Percentiles rank a stretch among this genome's conserved stretches.
Conservation (phyloP, 208 protist genomes). For the Crithidia fasciculata region DNA sequence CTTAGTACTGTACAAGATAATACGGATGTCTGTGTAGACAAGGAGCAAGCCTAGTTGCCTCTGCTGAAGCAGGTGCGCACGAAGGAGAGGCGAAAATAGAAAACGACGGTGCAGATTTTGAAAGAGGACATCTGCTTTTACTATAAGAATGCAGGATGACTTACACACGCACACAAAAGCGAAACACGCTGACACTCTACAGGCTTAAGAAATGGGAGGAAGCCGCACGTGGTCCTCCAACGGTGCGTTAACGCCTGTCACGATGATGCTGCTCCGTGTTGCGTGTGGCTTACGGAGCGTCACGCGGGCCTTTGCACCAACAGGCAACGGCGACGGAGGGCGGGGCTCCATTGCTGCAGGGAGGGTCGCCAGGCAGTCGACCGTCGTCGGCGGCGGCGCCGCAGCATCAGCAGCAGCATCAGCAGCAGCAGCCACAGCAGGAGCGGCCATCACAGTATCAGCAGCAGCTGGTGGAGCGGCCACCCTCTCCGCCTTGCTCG, state of each 20-base stretch:
- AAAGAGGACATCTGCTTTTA: too few relatives aligned
- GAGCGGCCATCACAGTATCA: background rate
- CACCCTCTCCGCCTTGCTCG: background rate
- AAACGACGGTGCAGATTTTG: too few relatives aligned
- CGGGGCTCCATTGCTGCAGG: constrained; percentile 18
- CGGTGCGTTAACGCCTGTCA: constrained; percentile 10
- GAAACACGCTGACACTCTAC: background rate
- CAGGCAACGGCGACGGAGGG: background rate
- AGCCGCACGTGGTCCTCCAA: constrained; percentile 6
- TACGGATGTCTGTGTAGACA: too few relatives aligned
- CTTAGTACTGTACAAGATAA: constrained; percentile 2
- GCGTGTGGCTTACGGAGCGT: constrained; percentile 12
- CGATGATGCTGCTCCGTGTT: constrained; percentile 13
- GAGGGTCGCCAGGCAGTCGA: constrained; percentile 2
- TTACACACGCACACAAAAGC: background rate
- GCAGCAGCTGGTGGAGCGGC: background rate
- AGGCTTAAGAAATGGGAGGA: constrained; percentile 15
- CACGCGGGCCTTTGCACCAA: background rate
- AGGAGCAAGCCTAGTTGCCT: too few relatives aligned
- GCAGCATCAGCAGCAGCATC: constrained; percentile 1
- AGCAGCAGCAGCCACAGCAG: background rate
- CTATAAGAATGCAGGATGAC: background rate
- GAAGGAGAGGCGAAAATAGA: too few relatives aligned
- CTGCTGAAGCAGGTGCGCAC: too few relatives aligned
- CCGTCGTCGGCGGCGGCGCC: background rate